phyloP scores from a whole-genome alignment of 345 rosid genomes.

The Citrus hindsii region DNA sequence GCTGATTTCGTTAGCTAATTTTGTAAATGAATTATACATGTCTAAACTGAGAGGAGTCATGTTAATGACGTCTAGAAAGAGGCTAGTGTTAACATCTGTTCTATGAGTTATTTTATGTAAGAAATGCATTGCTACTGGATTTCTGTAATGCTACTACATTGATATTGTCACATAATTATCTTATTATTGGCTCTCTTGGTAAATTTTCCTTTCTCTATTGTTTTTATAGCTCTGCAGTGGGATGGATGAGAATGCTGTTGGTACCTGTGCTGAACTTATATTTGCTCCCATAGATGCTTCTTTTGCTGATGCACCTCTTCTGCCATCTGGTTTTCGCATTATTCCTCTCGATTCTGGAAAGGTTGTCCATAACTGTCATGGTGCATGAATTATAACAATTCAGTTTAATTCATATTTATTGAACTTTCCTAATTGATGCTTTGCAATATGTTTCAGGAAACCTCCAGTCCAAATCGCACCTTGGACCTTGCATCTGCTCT shows the following conservation, averaged over 20 bases:
- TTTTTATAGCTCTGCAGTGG: conserved; percentile 83
- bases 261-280: conserved; percentile 95
- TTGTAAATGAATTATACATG: background rate
- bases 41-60: background rate
- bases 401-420: background rate
- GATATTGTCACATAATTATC: background rate
- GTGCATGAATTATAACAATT: background rate
- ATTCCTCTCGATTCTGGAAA: conserved; percentile 95
- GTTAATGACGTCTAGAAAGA: background rate
- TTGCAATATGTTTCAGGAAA: conserved; percentile 54
- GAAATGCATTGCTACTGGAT: background rate
- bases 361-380: conserved; percentile 35
- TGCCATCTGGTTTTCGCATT: conserved; percentile 98
- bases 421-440: conserved; percentile 6
- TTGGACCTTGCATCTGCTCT: conserved; percentile 96
- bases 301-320: conserved; percentile 96
- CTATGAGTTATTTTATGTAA: background rate
- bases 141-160: background rate
- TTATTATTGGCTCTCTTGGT: conserved; percentile 1
- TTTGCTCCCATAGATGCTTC: conserved; percentile 98
- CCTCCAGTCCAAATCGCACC: conserved; percentile 93
- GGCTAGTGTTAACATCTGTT: background rate
- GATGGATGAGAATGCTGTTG: conserved; percentile 92
- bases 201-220: background rate
- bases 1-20: background rate